Base-by-base conservation (phyloP, 2,329 filamentous ascomycete species). In the Zymoseptoria ardabiliae region DNA sequence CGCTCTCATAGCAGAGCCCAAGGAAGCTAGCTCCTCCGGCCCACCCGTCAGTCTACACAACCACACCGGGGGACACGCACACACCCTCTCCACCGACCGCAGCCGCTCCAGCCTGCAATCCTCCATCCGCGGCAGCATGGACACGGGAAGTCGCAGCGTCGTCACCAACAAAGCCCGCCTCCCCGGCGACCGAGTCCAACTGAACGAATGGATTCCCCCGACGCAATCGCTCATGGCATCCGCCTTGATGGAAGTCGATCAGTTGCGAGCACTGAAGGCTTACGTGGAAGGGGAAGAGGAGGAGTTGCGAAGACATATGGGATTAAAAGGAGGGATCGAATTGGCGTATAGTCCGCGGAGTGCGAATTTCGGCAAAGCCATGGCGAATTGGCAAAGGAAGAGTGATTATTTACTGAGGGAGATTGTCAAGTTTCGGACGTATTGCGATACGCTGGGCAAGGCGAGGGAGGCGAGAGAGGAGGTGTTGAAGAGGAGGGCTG, bases 311-410 rank as follows among this genome's bases (percentile, higher is more conserved):
- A 82, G 82, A 62, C 94, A 99, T 75, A 97, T 97, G 70, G 88
- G 92, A 71, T 80, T 97, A 65, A 86, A 94, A 66, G 85, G 85
- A 59, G 87, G 91, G 2, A 94, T 97, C 88, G 82, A 92, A 58
- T 81, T 96, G 57, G 91, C 94, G 81, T 97, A 95, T 72, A 91
- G 90, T 13, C 89, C 91, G 2, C 85, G 91, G 28, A 88, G 93
- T 62, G 82, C 85, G 45, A 97, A 97, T 69, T 84, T 87, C 17
- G 79, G 79, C 63, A 92, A 89, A 74, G 91, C 93, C 17, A 93
- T 97, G 89, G 82, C 87, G 20, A 99, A 99, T 74, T 99, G 94
- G 93, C 92, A 99, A 78, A 86, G 89, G 70, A 97, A 97, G 78
- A 95, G 90, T 58, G 87, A 90, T 28, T 96, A 97, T 72, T 78